Conservation (phyloP, 441 rosid species). For the Adansonia rubrostipa region DNA sequence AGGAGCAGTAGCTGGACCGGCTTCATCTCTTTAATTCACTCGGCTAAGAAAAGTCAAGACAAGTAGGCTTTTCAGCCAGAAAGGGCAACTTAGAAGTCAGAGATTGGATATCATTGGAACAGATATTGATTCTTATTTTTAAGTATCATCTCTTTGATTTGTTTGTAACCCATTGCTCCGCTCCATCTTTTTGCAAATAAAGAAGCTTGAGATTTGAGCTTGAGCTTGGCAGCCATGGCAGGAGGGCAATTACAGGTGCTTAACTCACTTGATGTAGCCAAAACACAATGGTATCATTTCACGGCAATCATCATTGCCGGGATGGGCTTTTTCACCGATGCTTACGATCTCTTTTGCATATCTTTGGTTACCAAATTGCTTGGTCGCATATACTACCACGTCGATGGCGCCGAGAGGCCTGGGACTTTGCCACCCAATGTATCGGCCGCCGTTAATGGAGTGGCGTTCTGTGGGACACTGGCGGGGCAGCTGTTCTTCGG, state of each 20-base stretch:
- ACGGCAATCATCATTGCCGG: slow-evolving; percentile 75
- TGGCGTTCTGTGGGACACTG: slow-evolving; percentile 73
- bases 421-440: slow-evolving; percentile 77
- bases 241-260: slow-evolving; percentile 62
- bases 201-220: not conserved
- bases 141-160: not conserved
- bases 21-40: not conserved
- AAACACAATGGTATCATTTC: slow-evolving; percentile 47
- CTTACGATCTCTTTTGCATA: slow-evolving; percentile 76
- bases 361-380: slow-evolving; percentile 73
- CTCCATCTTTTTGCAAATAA: not conserved
- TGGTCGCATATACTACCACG: slow-evolving; percentile 72
- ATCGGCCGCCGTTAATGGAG: slow-evolving; percentile 75
- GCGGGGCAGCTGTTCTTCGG: slow-evolving; percentile 86
- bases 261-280: slow-evolving; percentile 57
- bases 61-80: not conserved
- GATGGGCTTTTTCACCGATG: slow-evolving; percentile 85
- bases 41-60: not conserved
- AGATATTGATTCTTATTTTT: not conserved
- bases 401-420: slow-evolving; percentile 60
- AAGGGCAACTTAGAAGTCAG: not conserved
- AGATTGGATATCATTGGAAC: not conserved
- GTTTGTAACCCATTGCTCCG: slow-evolving; percentile 18
- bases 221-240: slow-evolving; percentile 40
- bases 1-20: not conserved